phyloP scores from a whole-genome alignment of 257 asterid species.

The Dorcoceras hygrometricum region DNA sequence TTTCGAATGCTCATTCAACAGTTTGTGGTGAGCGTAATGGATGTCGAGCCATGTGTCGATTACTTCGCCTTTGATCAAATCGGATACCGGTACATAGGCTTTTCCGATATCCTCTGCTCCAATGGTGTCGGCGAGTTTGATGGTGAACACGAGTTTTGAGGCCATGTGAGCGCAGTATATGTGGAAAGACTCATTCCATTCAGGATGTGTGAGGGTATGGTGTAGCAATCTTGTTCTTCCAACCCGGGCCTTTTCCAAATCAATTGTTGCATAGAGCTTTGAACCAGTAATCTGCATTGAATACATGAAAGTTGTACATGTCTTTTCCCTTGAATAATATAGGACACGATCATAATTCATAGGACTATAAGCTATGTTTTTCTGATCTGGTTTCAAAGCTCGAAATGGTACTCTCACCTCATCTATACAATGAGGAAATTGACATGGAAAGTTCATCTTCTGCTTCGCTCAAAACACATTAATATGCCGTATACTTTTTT shows the following conservation, averaged over 20 bases:
- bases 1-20: conserved; percentile 37
- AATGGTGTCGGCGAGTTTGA: conserved; percentile 39
- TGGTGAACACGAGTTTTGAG: conserved; percentile 37
- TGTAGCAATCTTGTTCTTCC: conserved; percentile 46
- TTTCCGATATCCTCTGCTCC: conserved; percentile 44
- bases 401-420: too few species aligned
- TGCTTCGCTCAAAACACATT: too few species aligned
- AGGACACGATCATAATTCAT: too few species aligned
- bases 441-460: too few species aligned
- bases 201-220: conserved; percentile 30
- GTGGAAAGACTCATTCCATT: conserved; percentile 52
- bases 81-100: conserved; percentile 33
- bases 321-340: not conserved
- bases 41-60: conserved; percentile 43
- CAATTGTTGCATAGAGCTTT: conserved; percentile 57
- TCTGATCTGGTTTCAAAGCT: too few species aligned
- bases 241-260: conserved; percentile 53
- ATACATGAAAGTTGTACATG: not conserved
- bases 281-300: conserved; percentile 27
- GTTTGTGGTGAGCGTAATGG: conserved; percentile 23
- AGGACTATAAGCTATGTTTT: too few species aligned
- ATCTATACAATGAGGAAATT: too few species aligned
- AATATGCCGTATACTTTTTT: too few species aligned
- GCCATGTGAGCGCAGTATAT: conserved; percentile 52
- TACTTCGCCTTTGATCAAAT: conserved; percentile 32